phyloP scores from a whole-genome alignment of 2,329 filamentous ascomycete genomes.

The Talaromyces funiculosus region DNA sequence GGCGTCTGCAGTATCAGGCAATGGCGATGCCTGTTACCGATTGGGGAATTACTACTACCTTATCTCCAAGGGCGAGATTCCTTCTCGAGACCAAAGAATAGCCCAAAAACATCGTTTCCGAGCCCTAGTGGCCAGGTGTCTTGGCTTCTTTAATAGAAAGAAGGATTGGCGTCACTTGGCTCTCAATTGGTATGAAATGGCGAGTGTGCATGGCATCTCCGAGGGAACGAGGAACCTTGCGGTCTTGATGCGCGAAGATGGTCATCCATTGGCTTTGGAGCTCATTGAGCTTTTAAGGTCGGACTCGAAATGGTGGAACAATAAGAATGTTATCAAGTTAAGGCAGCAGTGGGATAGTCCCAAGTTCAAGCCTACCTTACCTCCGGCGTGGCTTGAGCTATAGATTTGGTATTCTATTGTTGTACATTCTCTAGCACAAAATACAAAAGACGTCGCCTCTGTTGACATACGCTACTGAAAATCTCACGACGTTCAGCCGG shows the following conservation, averaged over 20 bases:
- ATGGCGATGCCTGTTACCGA: conserved; percentile 26
- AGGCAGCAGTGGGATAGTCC: neutral
- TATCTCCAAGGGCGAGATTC: conserved; percentile 23
- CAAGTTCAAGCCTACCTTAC: conserved; percentile 5
- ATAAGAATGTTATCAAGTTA: conserved; percentile 8
- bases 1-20: conserved; percentile 27
- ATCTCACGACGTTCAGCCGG: no score
- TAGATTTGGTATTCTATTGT: neutral
- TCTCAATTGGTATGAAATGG: conserved; percentile 31
- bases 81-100: conserved; percentile 19
- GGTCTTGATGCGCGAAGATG: conserved; percentile 26
- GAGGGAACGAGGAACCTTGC: conserved; percentile 25
- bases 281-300: conserved; percentile 3
- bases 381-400: conserved; percentile 9
- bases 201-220: conserved; percentile 17
- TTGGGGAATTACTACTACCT: conserved; percentile 35
- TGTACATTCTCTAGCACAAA: neutral
- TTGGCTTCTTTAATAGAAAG: conserved; percentile 15
- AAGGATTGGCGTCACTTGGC: conserved; percentile 26
- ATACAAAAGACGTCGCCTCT: no score
- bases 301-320: conserved; percentile 9
- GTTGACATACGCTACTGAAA: no score
- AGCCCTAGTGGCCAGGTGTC: conserved; percentile 9
- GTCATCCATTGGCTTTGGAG: conserved; percentile 13
- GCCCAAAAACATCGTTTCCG: conserved; percentile 1